Evolutionary conservation across 2,329 filamentous ascomycete species (phyloP), one percentile per base, ranked within the genome.

Genomic region (Lasiodiplodia gonubiensis): DNA sequence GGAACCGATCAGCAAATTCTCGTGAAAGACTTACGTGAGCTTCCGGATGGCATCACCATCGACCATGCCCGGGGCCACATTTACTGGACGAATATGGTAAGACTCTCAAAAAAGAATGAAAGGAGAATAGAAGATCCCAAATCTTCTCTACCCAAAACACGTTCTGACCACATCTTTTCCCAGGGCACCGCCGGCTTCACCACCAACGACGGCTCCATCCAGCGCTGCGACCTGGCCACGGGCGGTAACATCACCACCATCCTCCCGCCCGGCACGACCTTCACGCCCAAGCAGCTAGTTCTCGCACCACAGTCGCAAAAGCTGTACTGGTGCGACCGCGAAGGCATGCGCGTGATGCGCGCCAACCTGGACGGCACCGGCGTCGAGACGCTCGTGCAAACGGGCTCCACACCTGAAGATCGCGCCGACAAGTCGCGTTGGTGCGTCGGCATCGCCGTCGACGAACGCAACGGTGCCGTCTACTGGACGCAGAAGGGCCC

Each of bases 401-500:
- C 74, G 1, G 79, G 74, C 5, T 67, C 78, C 55, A 70, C 67
- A 39, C 52, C 70, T 18, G 49, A 71, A 16, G 66, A 76, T 21
- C 67, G 72, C 11, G 70, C 74, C 14, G 80, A 84, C 35, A 69
- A 71, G 11, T 70, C 25, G 16, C 52, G 78, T 4, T 87, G 85
- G 85, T 87, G 85, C 66, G 86, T 89, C 10, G 87, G 87, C 1
- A 80, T 89, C 48, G 74, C 83, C 0, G 78, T 89, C 0, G 81
- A 82, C 3, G 75, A 76, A 0, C 68, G 74, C 0, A 74, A 76
- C 0, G 80, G 80, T 16, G 80, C 82, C 51, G 78, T 89, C 54
- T 89, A 85, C 78, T 89, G 87, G 87, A 86, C 84, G 0, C 86
- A 89, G 63, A 89, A 89, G 71, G 87, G 87, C 0, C 76, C 79